Percentiles rank a stretch among this genome's conserved stretches.
Evolutionary conservation across 805 yeast genomes (phyloP).

Genomic region (Komagataella mondaviorum): DNA sequence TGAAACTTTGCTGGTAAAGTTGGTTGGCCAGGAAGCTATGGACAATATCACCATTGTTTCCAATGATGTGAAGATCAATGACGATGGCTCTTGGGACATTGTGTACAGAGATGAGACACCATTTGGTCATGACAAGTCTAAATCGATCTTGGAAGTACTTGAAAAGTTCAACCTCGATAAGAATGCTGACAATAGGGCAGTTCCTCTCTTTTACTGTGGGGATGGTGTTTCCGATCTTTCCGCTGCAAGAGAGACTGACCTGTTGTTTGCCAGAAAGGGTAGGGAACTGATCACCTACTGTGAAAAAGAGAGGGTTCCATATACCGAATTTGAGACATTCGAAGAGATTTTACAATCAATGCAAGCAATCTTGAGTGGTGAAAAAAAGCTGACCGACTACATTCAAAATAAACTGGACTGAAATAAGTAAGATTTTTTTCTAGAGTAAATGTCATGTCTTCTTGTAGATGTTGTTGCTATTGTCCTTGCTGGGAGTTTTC

Average conservation of each 20-base stretch:
- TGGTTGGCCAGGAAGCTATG: slow-evolving; percentile 69
- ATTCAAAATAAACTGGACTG: slow-evolving; percentile 14
- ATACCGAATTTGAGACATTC: slow-evolving; percentile 68
- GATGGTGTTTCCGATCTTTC: slow-evolving; percentile 94
- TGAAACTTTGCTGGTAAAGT: slow-evolving; percentile 53
- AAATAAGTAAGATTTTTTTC: neutral
- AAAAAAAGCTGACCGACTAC: slow-evolving; percentile 19
- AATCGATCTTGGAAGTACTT: slow-evolving; percentile 46
- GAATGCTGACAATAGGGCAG: neutral
- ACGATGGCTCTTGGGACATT: slow-evolving; percentile 65
- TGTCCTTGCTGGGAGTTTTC: neutral
- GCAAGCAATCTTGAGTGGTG: slow-evolving; percentile 35
- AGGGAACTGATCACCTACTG: slow-evolving; percentile 83
- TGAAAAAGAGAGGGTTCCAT: slow-evolving; percentile 67
- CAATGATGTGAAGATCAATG: slow-evolving; percentile 51
- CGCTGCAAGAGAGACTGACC: slow-evolving; percentile 91
- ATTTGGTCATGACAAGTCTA: slow-evolving; percentile 93
- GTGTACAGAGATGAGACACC: slow-evolving; percentile 73
- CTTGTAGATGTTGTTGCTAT: neutral
- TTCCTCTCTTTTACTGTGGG: slow-evolving; percentile 73
- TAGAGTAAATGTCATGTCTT: neutral
- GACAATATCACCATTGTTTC: slow-evolving; percentile 68
- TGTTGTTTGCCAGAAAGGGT: slow-evolving; percentile 87
- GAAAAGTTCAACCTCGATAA: slow-evolving; percentile 13
- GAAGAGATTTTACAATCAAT: slow-evolving; percentile 58